Evolutionary conservation across 805 yeast species (phyloP), one percentile per base, ranked within the genome.

Genomic region (Zygosaccharomyces siamensis): DNA sequence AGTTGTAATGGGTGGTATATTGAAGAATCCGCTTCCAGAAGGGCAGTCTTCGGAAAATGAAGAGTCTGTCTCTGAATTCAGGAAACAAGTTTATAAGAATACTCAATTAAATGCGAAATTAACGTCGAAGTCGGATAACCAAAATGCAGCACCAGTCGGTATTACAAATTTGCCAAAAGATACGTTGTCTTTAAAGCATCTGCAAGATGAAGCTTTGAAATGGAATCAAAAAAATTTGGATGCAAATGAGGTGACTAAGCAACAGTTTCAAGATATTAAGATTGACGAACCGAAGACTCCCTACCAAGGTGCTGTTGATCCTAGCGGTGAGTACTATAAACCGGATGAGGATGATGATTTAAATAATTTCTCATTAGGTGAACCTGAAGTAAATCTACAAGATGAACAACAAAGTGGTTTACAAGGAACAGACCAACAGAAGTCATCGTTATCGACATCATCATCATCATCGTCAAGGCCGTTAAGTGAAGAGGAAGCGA

Each of bases 261-360:
- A 80, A 63, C 87, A 84, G 57, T 64, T 63, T 38, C 72, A 70
- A 43, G 73, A 72, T 49, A 64, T 72, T 39, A 67, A 64, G 49
- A 88, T 90, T 39, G 95, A 88, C 61, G 97, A 90, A 65, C 97
- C 97, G 20, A 90, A 90, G 72, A 90, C 97, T 0, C 97, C 97
- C 4, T 90, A 85, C 60, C 95, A 87, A 63, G 95, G 93, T 8
- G 95, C 96, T 0, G 84, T 87, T 24, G 83, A 85, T 59, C 90
- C 93, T 0, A 74, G 78, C 46, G 88, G 87, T 28, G 95, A 89
- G 59, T 85, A 86, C 62, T 88, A 89, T 57, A 75, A 76, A 45
- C 79, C 77, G 4, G 92, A 85, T 59, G 81, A 81, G 39, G 89
- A 83, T 31, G 79, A 76, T 3, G 74, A 72, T 3, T 68, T 80